Percentiles rank a stretch among this genome's conserved stretches.
Evolutionary conservation across 2,329 filamentous ascomycete genomes (phyloP).

Genomic region (Peltaster fructicola): DNA sequence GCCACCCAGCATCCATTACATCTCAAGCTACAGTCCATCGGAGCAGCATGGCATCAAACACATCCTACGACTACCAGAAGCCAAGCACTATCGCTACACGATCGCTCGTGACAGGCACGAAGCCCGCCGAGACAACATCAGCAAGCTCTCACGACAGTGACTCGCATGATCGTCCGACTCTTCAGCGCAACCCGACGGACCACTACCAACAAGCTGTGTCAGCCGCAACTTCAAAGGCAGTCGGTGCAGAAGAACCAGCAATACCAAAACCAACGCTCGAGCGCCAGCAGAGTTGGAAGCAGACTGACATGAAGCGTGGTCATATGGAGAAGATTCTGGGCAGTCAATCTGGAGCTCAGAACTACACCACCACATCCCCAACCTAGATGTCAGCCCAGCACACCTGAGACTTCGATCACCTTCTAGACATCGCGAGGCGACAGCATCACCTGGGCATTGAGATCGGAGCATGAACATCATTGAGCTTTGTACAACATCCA

Average conservation of each 20-base stretch:
- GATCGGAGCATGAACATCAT: too few species aligned
- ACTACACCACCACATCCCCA: too few species aligned
- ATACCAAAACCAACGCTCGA: conserved; percentile 10
- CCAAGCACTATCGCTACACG: conserved; percentile 8
- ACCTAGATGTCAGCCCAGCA: too few species aligned
- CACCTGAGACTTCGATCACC: too few species aligned
- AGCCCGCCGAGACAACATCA: conserved; percentile 6
- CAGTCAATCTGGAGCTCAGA: too few species aligned
- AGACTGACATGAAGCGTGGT: conserved; percentile 15
- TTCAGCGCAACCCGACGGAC: conserved; percentile 10
- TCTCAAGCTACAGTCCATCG: too few species aligned
- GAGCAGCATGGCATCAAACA: too few species aligned
- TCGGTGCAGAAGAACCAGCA: too few species aligned
- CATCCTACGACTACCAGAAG: conserved; percentile 9
- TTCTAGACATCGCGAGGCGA: too few species aligned
- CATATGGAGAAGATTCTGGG: conserved; percentile 14
- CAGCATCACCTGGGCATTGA: too few species aligned
- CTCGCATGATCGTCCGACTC: conserved; percentile 2
- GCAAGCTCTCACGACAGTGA: conserved; percentile 7
- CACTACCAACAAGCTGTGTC: conserved; percentile 15
- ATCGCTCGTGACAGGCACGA: conserved; percentile 5
- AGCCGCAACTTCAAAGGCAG: conserved; percentile 6
- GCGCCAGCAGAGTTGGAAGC: conserved; percentile 15
- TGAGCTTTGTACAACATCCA: too few species aligned
- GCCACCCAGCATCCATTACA: too few species aligned